Conservation (phyloP, 2,329 filamentous ascomycete species). For the Paecilomyces sp. region DNA sequence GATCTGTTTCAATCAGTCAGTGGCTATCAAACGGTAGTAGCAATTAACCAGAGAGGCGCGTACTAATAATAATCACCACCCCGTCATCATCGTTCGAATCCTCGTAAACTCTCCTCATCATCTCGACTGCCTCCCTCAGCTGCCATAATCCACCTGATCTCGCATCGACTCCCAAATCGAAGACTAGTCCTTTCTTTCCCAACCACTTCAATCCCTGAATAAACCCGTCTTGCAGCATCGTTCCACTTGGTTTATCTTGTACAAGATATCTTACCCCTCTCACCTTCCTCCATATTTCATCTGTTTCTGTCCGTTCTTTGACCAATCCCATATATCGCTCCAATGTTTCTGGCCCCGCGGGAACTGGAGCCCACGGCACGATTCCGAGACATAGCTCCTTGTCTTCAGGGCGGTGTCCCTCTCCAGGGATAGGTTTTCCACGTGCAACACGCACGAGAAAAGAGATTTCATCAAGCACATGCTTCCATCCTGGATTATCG, state of each 20-base stretch:
- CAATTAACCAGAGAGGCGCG: conserved; percentile 6
- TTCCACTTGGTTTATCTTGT: conserved; percentile 65
- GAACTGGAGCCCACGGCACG: conserved; percentile 80
- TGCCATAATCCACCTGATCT: conserved; percentile 68
- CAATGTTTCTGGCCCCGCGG: conserved; percentile 55
- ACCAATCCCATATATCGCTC: conserved; percentile 58
- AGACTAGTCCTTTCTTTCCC: conserved; percentile 57
- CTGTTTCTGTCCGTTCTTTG: conserved; percentile 48
- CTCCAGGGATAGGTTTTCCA: conserved; percentile 49
- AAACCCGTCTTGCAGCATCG: conserved; percentile 57
- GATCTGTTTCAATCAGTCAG: conserved; percentile 49
- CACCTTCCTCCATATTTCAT: conserved; percentile 58
- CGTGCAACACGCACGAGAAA: conserved; percentile 61
- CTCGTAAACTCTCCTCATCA: conserved; percentile 61
- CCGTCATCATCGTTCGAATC: conserved; percentile 48
- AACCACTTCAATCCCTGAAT: conserved; percentile 60
- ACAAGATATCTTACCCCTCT: conserved; percentile 77
- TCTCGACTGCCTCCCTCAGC: conserved; percentile 62
- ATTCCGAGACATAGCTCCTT: conserved; percentile 58
- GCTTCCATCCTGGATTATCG: conserved; percentile 51
- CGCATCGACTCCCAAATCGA: conserved; percentile 80
- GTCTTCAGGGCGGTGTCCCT: conserved; percentile 51
- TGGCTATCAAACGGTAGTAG: background rate
- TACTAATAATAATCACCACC: conserved; percentile 61
- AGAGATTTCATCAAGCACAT: conserved; percentile 64